Conservation (phyloP, 1,139 yeast species). For the Pichia sp. region DNA sequence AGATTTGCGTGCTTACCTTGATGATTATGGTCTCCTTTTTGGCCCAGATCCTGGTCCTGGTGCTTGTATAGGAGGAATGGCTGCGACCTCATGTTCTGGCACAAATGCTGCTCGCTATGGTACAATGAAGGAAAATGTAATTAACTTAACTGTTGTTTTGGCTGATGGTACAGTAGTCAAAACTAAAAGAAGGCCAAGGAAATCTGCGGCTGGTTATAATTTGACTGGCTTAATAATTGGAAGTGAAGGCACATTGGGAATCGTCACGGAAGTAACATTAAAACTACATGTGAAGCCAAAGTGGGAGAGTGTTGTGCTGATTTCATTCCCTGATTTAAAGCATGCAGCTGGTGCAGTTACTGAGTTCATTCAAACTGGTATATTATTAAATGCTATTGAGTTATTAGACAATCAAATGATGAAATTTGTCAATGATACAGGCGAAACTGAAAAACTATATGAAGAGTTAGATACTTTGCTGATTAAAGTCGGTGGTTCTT, state of each 20-base stretch:
- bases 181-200: conserved; percentile 66
- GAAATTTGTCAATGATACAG: conserved; percentile 54
- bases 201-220: conserved; percentile 74
- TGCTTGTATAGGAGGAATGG: conserved; percentile 71
- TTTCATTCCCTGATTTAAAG: conserved; percentile 49
- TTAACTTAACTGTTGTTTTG: conserved; percentile 64
- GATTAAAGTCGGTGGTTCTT: conserved; percentile 67
- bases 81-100: conserved; percentile 74
- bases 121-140: conserved; percentile 67
- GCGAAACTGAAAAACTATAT: conserved; percentile 57
- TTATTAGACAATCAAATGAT: conserved; percentile 62
- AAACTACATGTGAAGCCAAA: conserved; percentile 60
- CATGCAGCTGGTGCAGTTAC: conserved; percentile 65
- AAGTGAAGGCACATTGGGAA: conserved; percentile 70
- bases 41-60: conserved; percentile 85
- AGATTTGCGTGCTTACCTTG: conserved; percentile 50
- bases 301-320: conserved; percentile 58
- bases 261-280: conserved; percentile 68
- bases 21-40: conserved; percentile 44
- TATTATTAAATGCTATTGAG: conserved; percentile 65
- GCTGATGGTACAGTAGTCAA: conserved; percentile 75
- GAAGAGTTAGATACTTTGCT: conserved; percentile 70
- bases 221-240: conserved; percentile 63
- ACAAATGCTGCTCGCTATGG: conserved; percentile 73
- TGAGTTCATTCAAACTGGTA: conserved; percentile 49